phyloP scores from a whole-genome alignment of 768 basidiomycete genomes.

The Suillus discolor region DNA sequence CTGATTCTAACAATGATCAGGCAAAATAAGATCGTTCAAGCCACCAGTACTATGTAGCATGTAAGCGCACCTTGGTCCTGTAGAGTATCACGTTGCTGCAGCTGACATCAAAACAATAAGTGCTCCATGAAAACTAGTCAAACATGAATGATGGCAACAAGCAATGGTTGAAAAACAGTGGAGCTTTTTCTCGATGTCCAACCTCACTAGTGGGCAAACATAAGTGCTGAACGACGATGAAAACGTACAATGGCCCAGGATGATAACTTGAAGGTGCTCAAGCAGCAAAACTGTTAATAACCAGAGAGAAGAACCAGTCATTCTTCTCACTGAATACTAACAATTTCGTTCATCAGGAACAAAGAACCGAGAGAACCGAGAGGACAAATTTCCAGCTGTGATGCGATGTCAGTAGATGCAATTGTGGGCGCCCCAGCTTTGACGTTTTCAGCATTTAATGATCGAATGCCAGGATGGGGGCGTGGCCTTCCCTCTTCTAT shows the following conservation, averaged over 20 bases:
- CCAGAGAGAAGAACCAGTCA: background rate
- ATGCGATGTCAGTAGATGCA: background rate
- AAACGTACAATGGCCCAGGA: background rate
- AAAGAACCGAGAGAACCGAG: background rate
- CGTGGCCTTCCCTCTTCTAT: background rate
- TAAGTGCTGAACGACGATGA: background rate
- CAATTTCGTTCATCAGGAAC: background rate
- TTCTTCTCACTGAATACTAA: background rate
- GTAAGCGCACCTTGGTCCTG: constrained; percentile 29
- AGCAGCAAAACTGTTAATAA: background rate
- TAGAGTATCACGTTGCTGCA: no score
- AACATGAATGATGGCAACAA: background rate
- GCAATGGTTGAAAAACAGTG: background rate
- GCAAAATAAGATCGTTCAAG: no score
- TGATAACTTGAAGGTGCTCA: background rate
- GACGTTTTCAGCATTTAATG: background rate
- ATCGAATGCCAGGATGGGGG: background rate
- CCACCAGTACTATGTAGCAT: no score
- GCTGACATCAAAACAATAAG: no score
- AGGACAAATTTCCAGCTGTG: background rate
- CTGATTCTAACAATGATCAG: no score
- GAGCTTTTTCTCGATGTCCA: background rate
- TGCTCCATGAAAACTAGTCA: no score
- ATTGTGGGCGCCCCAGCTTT: background rate
- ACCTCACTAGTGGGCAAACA: background rate